Conservation (phyloP, 331 rosid genomes). For the Arachis monticola region DNA sequence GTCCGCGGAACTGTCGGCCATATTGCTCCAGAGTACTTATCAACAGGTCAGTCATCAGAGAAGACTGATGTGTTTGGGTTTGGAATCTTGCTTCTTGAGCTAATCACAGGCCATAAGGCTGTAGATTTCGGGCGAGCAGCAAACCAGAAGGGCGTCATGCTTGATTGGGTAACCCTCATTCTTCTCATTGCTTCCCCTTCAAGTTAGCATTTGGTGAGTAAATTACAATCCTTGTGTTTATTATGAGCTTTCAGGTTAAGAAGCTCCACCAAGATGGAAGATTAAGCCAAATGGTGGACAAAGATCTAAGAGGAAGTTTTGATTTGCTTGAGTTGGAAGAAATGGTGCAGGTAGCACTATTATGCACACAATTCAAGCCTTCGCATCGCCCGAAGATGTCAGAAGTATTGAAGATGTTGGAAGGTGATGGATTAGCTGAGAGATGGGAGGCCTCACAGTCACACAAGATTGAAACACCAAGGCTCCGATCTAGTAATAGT, state of each 20-base stretch:
- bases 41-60: constrained; percentile 96
- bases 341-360: constrained; percentile 76
- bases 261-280: constrained; percentile 74
- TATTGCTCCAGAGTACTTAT: constrained; percentile 95
- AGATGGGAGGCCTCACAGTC: constrained; percentile 89
- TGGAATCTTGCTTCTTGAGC: constrained; percentile 94
- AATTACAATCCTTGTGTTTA: not conserved
- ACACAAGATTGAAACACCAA: constrained; percentile 68
- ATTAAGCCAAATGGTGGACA: constrained; percentile 69
- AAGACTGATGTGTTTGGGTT: constrained; percentile 98
- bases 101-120: constrained; percentile 95
- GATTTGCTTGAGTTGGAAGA: constrained; percentile 75
- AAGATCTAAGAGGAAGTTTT: constrained; percentile 62
- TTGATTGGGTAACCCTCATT: constrained; percentile 77
- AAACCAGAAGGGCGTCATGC: constrained; percentile 96
- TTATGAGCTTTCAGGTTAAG: constrained; percentile 61
- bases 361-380: constrained; percentile 83
- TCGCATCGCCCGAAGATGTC: constrained; percentile 77
- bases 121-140: constrained; percentile 96
- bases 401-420: constrained; percentile 77
- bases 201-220: not conserved
- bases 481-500: constrained; percentile 60
- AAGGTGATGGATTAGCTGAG: constrained; percentile 90
- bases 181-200: not conserved
- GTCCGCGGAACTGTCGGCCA: constrained; percentile 99